Conservation (phyloP, 2,329 filamentous ascomycete species). For the Clonostachys chloroleuca region DNA sequence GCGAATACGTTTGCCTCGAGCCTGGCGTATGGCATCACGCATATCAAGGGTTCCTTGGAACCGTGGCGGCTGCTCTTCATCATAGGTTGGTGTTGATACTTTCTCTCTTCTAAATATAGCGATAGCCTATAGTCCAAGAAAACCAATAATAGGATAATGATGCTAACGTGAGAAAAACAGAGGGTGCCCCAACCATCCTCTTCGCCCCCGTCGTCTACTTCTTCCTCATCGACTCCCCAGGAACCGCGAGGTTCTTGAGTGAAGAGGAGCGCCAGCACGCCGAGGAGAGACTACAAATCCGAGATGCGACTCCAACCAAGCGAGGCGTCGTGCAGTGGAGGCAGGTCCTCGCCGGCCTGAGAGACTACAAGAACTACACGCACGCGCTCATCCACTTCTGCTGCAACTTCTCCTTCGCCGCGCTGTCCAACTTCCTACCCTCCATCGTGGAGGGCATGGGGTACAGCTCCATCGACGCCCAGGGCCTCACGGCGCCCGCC, state of each 20-base stretch:
- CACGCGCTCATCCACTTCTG: slow-evolving; percentile 30
- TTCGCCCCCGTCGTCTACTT: slow-evolving; percentile 38
- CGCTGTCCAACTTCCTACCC: slow-evolving; percentile 31
- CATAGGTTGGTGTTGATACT: slow-evolving; percentile 23
- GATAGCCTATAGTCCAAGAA: too few species aligned
- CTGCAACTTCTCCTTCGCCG: slow-evolving; percentile 29
- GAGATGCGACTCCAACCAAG: slow-evolving; percentile 5
- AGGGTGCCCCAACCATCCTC: slow-evolving; percentile 56
- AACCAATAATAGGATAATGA: too few species aligned
- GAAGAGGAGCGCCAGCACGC: slow-evolving; percentile 20
- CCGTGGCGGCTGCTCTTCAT: slow-evolving; percentile 64
- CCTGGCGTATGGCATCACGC: slow-evolving; percentile 61
- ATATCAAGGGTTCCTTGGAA: slow-evolving; percentile 46
- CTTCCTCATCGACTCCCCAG: slow-evolving; percentile 51
- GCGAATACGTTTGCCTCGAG: slow-evolving; percentile 66
- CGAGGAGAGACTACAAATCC: slow-evolving; percentile 7
- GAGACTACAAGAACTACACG: slow-evolving; percentile 26
- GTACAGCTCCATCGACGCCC: slow-evolving; percentile 27
- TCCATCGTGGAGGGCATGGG: slow-evolving; percentile 33
- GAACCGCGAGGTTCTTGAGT: slow-evolving; percentile 35
- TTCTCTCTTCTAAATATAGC: slow-evolving; percentile 11
- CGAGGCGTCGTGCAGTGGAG: slow-evolving; percentile 4
- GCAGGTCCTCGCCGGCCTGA: slow-evolving; percentile 20
- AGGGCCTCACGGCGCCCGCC: slow-evolving; percentile 32
- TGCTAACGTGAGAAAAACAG: slow-evolving; percentile 20